phyloP scores from a whole-genome alignment of 768 basidiomycete genomes.

The Nidula microcarpa region DNA sequence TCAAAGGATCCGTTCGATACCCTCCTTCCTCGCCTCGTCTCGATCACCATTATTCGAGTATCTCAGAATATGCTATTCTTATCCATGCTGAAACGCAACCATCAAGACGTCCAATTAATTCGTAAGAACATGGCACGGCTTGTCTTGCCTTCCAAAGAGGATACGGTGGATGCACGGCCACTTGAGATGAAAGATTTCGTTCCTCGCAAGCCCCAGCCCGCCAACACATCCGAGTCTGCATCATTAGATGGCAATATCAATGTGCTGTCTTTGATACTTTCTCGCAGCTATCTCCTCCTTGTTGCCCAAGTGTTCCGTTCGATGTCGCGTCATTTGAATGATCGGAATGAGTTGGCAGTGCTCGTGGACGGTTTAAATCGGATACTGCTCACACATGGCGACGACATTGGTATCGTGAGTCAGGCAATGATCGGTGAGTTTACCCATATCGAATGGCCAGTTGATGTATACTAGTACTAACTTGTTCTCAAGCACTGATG shows the following conservation, averaged over 20 bases:
- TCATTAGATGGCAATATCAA: constrained; percentile 15
- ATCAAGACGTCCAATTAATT: constrained; percentile 64
- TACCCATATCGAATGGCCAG: background rate
- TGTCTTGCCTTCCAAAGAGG: constrained; percentile 47
- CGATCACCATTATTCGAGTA: constrained; percentile 60
- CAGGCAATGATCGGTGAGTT: constrained; percentile 68
- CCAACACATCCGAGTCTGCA: background rate
- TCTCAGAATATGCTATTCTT: constrained; percentile 71
- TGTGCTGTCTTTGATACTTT: constrained; percentile 56
- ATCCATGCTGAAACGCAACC: constrained; percentile 59
- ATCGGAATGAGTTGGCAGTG: constrained; percentile 61
- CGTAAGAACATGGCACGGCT: constrained; percentile 64
- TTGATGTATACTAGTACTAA: constrained; percentile 1
- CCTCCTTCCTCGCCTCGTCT: constrained; percentile 40
- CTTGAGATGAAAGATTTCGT: constrained; percentile 46
- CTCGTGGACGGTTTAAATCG: constrained; percentile 71
- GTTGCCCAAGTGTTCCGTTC: constrained; percentile 69
- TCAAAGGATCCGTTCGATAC: constrained; percentile 32
- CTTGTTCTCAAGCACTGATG: constrained; percentile 51
- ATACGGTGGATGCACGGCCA: constrained; percentile 15
- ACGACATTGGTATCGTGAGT: constrained; percentile 74
- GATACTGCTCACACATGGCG: constrained; percentile 63
- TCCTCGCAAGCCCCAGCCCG: constrained; percentile 25
- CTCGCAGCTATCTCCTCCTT: constrained; percentile 66
- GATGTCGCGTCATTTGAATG: constrained; percentile 68